Conservation (phyloP, 306 rosid genomes). For the Leucaena leucocephala region DNA sequence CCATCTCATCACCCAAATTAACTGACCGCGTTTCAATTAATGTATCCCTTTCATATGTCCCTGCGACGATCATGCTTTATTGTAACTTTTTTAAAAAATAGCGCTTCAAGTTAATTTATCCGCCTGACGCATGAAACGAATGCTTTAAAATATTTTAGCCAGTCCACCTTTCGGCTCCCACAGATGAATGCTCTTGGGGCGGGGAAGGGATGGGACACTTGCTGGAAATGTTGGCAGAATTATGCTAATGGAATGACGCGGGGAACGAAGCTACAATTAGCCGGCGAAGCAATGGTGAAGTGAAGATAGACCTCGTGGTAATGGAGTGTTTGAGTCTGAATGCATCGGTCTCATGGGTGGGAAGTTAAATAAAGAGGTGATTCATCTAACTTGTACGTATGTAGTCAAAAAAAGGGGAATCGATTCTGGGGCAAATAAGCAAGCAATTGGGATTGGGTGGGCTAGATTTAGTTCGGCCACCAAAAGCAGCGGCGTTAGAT, state of each 20-base stretch:
- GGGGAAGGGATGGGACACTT: not conserved
- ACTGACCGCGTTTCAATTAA: no score
- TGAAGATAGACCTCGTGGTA: not conserved
- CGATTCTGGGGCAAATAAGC: not conserved
- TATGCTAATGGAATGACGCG: no score
- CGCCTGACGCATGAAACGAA: not conserved
- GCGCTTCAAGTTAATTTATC: not conserved
- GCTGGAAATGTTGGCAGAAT: not conserved
- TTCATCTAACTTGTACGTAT: not conserved
- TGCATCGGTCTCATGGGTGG: no score
- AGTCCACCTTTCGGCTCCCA: not conserved
- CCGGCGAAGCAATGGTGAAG: no score
- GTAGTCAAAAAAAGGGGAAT: not conserved
- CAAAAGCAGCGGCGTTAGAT: not conserved
- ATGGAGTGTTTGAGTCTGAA: not conserved
- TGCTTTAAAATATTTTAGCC: not conserved
- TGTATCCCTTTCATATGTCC: no score
- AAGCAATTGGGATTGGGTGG: not conserved
- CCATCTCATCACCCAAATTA: no score
- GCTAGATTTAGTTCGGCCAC: not conserved
- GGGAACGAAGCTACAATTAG: no score
- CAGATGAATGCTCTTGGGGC: no score
- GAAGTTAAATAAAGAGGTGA: not conserved
- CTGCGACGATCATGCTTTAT: no score
- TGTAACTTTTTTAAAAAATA: no score